These are phyloP conservation scores for Nannizziopsis arthrosporioides DNA, from an alignment of 2,329 filamentous ascomycete genomes.

Conservation along the genomic window DNA sequence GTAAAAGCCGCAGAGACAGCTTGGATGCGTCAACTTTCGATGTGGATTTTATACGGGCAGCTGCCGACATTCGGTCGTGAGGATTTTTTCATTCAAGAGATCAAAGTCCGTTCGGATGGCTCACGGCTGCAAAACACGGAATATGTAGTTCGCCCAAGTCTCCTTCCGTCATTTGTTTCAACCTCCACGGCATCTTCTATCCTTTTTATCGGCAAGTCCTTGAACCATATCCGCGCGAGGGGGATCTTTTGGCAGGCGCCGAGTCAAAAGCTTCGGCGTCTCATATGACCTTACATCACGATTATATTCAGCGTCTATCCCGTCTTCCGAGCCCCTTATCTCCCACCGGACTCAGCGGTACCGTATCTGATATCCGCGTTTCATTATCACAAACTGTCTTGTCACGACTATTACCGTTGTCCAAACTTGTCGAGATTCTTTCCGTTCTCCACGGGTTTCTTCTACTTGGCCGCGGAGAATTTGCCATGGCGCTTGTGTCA, in stretches of 20 bases:
- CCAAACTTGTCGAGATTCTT: slow-evolving; percentile 64
- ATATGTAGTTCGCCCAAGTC: slow-evolving; percentile 46
- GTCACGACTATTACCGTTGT: slow-evolving; percentile 66
- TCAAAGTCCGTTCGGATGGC: slow-evolving; percentile 32
- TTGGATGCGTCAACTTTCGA: slow-evolving; percentile 81
- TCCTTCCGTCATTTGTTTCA: slow-evolving; percentile 72
- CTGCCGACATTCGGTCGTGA: slow-evolving; percentile 62
- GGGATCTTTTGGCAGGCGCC: slow-evolving; percentile 25
- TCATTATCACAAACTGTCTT: slow-evolving; percentile 75
- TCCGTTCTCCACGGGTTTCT: slow-evolving; percentile 75
- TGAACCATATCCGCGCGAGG: slow-evolving; percentile 64
- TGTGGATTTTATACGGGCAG: slow-evolving; percentile 82
- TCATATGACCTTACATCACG: slow-evolving; percentile 45
- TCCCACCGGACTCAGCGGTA: slow-evolving; percentile 54
- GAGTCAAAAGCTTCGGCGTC: slow-evolving; percentile 36
- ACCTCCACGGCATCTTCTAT: slow-evolving; percentile 65
- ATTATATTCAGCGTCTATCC: slow-evolving; percentile 49
- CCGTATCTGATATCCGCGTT: slow-evolving; percentile 63
- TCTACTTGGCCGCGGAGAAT: slow-evolving; percentile 77
- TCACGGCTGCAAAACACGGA: slow-evolving; percentile 25
- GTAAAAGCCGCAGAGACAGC: slow-evolving; percentile 71
- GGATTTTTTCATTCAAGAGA: slow-evolving; percentile 73
- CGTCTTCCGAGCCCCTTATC: slow-evolving; percentile 63
- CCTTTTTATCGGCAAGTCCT: slow-evolving; percentile 77
- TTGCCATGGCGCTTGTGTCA: slow-evolving; percentile 72